Conservation (phyloP, 1,139 yeast genomes). For the Pichia terricola region DNA sequence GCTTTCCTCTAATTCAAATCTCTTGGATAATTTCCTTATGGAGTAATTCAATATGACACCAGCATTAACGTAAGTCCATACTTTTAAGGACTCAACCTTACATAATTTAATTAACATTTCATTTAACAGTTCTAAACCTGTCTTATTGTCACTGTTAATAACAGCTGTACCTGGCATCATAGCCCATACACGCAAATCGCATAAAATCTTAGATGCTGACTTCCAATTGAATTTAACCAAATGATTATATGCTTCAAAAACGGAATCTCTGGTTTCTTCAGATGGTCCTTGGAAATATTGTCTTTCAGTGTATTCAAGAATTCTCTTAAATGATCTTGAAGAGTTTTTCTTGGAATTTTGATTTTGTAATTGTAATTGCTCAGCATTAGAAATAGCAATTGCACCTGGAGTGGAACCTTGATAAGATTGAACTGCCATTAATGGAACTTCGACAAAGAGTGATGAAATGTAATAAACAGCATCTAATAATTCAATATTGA, state of each 20-base stretch:
- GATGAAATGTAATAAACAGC: slow-evolving; percentile 90
- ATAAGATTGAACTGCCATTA: slow-evolving; percentile 39
- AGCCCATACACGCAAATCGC: slow-evolving; percentile 80
- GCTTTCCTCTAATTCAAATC: slow-evolving; percentile 51
- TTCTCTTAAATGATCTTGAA: slow-evolving; percentile 76
- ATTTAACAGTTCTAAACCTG: slow-evolving; percentile 7
- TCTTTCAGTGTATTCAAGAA: slow-evolving; percentile 87
- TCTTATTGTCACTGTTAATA: slow-evolving; percentile 8
- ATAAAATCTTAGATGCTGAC: slow-evolving; percentile 60
- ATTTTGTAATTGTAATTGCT: slow-evolving; percentile 16
- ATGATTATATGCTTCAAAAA: slow-evolving; percentile 87
- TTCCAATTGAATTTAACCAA: slow-evolving; percentile 90
- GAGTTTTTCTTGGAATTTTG: slow-evolving; percentile 26
- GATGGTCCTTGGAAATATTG: slow-evolving; percentile 98
- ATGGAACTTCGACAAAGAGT: slow-evolving; percentile 84
- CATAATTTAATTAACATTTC: slow-evolving; percentile 59
- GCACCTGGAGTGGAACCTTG: slow-evolving; percentile 26
- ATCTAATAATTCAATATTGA: slow-evolving; percentile 89
- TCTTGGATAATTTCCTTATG: slow-evolving; percentile 9
- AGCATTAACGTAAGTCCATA: slow-evolving; percentile 14
- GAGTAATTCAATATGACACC: slow-evolving; percentile 12
- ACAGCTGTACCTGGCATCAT: slow-evolving; percentile 15
- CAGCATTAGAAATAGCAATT: slow-evolving; percentile 33
- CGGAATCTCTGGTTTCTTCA: slow-evolving; percentile 89
- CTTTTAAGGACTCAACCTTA: slow-evolving; percentile 36